Base-by-base conservation (phyloP, 768 basidiomycete species). In the Lactarius quietus region DNA sequence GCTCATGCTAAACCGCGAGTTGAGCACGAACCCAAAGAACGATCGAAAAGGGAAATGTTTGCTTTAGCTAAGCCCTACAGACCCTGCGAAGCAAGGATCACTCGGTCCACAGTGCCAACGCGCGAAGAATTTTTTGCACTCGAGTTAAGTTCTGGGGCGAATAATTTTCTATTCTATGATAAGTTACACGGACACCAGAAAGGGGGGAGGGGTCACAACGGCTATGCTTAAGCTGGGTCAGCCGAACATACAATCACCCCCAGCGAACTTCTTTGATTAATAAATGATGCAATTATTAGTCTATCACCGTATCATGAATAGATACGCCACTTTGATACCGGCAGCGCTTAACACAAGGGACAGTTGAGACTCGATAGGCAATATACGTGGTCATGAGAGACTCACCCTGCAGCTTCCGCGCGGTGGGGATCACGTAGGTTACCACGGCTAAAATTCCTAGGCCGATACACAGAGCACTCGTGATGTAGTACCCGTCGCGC, bases 401-500 rank as follows among this genome's bases (percentile, higher is more conserved):
- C 89, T 74, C 70, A 94, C 94, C 85, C 85, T 98, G 94, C 57
- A 99, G 78, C 75, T 81, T 88, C 65, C 85, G 84, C 12, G 93
- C 93, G 0, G 89, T 92, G 15, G 96, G 96, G 36, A 90, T 79
- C 63, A 96, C 89, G 73, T 88, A 95, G 45, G 80, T 78, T 45
- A 94, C 71, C 43, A 98, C 78, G 70, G 93, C 81, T 1, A 86
- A 61, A 20, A 88, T 80, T n/a, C 94, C 96, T 48, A 94, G 80
- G 8, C 77, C 72, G 68, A 97, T 79, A 77, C 95, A 97, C n/a
- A 93, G 72, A 7, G 76, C 83, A 33, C 89, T 90, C 59, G 95
- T 85, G 64, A 86, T 82, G 75, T 95, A 98, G 76, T 96, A 98
- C 14, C 97, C 97, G 76, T 99, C 97, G 28, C 83, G 83, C 75